Conservation (phyloP, 2,329 filamentous ascomycete species). For the Clonostachys rosea region DNA sequence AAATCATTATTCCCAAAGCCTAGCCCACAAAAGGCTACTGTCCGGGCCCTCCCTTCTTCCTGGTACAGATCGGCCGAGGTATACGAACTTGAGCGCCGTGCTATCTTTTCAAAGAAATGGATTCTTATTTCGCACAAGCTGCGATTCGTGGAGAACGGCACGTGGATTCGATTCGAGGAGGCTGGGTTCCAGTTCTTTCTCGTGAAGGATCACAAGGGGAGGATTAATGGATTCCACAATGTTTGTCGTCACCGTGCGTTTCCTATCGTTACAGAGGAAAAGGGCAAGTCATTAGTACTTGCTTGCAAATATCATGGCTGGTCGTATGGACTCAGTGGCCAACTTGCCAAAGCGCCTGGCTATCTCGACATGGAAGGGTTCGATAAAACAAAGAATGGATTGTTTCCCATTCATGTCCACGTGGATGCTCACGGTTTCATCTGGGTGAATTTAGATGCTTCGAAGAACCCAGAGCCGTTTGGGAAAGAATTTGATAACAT, state of each 20-base stretch:
- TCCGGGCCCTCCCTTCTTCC: constrained; percentile 11
- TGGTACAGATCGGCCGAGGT: constrained; percentile 30
- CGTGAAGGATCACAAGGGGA: constrained; percentile 39
- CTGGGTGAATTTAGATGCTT: constrained; percentile 52
- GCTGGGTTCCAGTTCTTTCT: constrained; percentile 53
- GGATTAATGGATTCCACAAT: constrained; percentile 57
- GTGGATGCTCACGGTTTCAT: constrained; percentile 49
- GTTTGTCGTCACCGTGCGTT: constrained; percentile 58
- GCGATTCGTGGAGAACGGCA: constrained; percentile 26
- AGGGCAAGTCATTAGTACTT: constrained; percentile 45
- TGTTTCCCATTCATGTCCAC: constrained; percentile 50
- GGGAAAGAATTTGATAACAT: constrained; percentile 42
- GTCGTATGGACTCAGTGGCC: constrained; percentile 54
- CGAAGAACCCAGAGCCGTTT: constrained; percentile 23
- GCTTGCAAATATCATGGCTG: constrained; percentile 59
- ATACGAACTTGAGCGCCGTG: constrained; percentile 44
- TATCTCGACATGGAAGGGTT: constrained; percentile 52
- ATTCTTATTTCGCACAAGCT: constrained; percentile 20
- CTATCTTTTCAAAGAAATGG: constrained; percentile 47
- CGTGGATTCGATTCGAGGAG: constrained; percentile 50
- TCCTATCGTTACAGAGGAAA: constrained; percentile 45
- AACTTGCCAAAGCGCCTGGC: constrained; percentile 53
- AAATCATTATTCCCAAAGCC: too few relatives aligned
- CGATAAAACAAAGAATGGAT: constrained; percentile 48
- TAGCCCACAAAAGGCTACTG: background rate